These are phyloP conservation scores for Besnoitia besnoiti DNA, from an alignment of 169 alveolate species.

Conservation along the genomic window DNA sequence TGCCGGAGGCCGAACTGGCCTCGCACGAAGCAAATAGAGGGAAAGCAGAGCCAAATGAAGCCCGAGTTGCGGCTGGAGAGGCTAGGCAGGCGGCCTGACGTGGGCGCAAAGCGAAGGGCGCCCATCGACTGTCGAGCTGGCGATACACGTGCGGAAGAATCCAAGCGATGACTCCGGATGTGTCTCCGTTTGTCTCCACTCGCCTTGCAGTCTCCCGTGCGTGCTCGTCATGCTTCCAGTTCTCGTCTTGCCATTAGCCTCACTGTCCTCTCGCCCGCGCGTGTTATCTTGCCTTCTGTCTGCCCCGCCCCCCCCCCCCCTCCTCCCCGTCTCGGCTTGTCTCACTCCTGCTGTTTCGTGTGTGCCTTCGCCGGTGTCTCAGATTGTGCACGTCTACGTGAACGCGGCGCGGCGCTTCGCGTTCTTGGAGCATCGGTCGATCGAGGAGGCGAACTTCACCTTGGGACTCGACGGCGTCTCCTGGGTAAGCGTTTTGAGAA, in stretches of 20 bases:
- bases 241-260: too few relatives aligned
- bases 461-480: conserved; percentile 31
- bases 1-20: too few relatives aligned
- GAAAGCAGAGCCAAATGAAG: too few relatives aligned
- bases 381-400: conserved; percentile 26
- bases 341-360: background rate
- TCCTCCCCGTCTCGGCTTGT: background rate
- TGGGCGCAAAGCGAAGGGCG: too few relatives aligned
- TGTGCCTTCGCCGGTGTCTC: background rate
- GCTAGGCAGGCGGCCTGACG: too few relatives aligned
- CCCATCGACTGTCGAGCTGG: too few relatives aligned
- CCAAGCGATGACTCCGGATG: background rate
- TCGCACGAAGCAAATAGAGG: too few relatives aligned
- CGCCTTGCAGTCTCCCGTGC: background rate
- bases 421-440: conserved; percentile 39
- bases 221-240: too few relatives aligned
- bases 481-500: conserved; percentile 7
- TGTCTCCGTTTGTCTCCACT: background rate
- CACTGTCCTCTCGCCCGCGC: background rate
- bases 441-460: conserved; percentile 49
- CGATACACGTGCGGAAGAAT: too few relatives aligned
- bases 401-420: conserved; percentile 36
- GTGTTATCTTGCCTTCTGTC: background rate
- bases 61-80: too few relatives aligned
- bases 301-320: background rate